Evolutionary conservation across 768 basidiomycete species (phyloP).

Genomic region (Mycena floridula): DNA sequence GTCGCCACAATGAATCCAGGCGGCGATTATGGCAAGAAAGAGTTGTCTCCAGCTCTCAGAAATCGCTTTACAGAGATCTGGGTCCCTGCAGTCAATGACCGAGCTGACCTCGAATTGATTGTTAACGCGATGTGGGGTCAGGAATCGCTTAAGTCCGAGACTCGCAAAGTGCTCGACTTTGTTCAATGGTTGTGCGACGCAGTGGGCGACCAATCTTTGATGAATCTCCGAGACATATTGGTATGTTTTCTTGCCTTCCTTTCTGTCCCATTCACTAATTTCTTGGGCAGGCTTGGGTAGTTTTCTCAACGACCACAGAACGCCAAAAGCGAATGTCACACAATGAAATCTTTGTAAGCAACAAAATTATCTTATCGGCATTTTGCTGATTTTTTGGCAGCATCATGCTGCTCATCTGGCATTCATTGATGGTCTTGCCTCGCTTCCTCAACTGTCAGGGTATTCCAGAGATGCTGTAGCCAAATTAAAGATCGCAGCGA

Average conservation of each 20-base stretch:
- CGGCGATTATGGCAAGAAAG: conserved; percentile 98
- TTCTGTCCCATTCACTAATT: conserved; percentile 1
- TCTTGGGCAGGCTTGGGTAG: conserved; percentile 74
- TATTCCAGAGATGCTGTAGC: conserved; percentile 55
- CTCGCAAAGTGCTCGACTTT: conserved; percentile 65
- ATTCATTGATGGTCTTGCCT: conserved; percentile 81
- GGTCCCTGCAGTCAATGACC: conserved; percentile 81
- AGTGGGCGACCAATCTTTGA: conserved; percentile 56
- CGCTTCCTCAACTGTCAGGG: conserved; percentile 65
- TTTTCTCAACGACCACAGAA: conserved; percentile 70
- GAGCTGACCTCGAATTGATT: conserved; percentile 73
- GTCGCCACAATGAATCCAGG: conserved; percentile 99
- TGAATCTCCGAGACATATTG: conserved; percentile 83
- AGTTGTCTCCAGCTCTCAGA: conserved; percentile 91
- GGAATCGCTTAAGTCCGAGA: conserved; percentile 47
- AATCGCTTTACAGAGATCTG: conserved; percentile 99
- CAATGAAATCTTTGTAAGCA: conserved; percentile 63
- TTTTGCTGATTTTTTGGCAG: conserved; percentile 32
- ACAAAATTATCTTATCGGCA: conserved; percentile 1
- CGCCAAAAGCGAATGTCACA: conserved; percentile 26
- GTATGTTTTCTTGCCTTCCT: conserved; percentile 34
- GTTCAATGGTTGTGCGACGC: conserved; percentile 68
- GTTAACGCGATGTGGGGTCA: conserved; percentile 63
- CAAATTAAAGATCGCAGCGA: conserved; percentile 57
- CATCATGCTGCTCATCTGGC: conserved; percentile 93